Evolutionary conservation across 352 stramenopile genomes (phyloP).

Genomic region (Halophytophthora batemanensis): DNA sequence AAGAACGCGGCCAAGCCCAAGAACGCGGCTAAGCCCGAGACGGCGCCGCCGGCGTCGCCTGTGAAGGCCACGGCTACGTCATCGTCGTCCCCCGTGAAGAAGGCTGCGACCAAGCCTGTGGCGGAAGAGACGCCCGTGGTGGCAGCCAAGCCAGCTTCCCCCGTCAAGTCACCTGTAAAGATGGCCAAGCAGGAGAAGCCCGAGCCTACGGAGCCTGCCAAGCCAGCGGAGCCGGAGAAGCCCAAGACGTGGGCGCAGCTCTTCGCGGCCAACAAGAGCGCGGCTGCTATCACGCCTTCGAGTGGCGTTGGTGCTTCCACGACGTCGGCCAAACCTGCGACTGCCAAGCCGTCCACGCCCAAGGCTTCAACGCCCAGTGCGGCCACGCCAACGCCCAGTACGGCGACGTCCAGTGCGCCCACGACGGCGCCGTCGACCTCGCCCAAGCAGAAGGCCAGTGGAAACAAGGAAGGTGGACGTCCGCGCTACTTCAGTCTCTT

Average conservation of each 20-base stretch:
- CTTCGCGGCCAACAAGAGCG: conserved; percentile 17
- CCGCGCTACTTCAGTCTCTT: conserved; percentile 58
- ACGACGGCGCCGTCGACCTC: conserved; percentile 18
- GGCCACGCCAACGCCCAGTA: conserved; percentile 12
- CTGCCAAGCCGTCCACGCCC: conserved; percentile 59
- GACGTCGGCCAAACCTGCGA: conserved; percentile 23
- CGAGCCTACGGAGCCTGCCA: conserved; percentile 23
- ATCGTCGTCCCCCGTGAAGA: conserved; percentile 35
- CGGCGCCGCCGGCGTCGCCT: conserved; percentile 17
- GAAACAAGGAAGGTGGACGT: conserved; percentile 28
- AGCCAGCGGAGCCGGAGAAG: conserved; percentile 24
- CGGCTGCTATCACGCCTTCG: conserved; percentile 19
- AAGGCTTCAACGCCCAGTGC: conserved; percentile 21
- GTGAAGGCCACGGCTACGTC: conserved; percentile 29
- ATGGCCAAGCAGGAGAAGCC: conserved; percentile 33
- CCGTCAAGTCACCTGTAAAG: conserved; percentile 9
- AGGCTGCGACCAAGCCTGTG: conserved; percentile 33
- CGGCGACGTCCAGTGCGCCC: conserved; percentile 16
- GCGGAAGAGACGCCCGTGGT: conserved; percentile 19
- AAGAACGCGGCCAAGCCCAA: conserved; percentile 23
- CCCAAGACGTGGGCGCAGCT: conserved; percentile 34
- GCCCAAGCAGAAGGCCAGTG: conserved; percentile 51
- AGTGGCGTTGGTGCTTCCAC: conserved; percentile 12
- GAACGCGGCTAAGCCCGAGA: no score
- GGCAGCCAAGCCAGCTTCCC: no score